A percentile compares a stretch with the other conserved stretches of the same genome.
Evolutionary conservation across 2,329 filamentous ascomycete genomes (phyloP).

Genomic region (Zymoseptoria passerinii): DNA sequence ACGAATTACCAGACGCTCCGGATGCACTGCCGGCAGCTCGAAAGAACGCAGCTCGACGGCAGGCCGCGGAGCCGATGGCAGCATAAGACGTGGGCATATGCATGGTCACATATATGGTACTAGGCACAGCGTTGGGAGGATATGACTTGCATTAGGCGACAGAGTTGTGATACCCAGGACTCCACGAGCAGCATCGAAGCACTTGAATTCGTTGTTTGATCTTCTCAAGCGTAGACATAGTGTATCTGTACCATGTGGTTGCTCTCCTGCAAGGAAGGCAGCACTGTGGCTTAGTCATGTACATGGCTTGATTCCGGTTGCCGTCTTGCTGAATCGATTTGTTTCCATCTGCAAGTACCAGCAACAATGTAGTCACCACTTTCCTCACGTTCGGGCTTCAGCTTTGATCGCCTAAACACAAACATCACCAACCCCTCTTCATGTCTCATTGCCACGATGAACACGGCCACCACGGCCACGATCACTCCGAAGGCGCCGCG

Average conservation of each 20-base stretch:
- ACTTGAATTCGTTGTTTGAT: not conserved
- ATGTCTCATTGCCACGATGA: slow-evolving; percentile 45
- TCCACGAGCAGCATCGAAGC: not conserved
- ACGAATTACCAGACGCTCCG: slow-evolving; percentile 28
- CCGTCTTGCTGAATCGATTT: not conserved
- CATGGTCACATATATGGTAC: not conserved
- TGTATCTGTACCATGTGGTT: too few relatives aligned
- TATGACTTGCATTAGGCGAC: slow-evolving; percentile 7
- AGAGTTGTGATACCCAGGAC: slow-evolving; percentile 12
- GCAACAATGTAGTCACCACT: not conserved
- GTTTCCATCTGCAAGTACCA: not conserved
- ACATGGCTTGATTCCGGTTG: not conserved
- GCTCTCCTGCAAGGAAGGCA: too few relatives aligned
- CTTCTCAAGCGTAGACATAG: not conserved
- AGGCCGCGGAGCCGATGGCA: slow-evolving; percentile 18
- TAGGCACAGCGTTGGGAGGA: not conserved
- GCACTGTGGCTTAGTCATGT: too few relatives aligned
- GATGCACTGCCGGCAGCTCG: slow-evolving; percentile 17
- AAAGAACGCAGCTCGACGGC: slow-evolving; percentile 18
- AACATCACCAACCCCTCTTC: not conserved
- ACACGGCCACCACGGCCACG: slow-evolving; percentile 35
- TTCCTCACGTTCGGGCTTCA: not conserved
- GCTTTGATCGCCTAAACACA: not conserved
- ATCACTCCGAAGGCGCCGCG: slow-evolving; percentile 48
- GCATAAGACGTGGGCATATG: slow-evolving; percentile 8